A percentile compares a stretch with the other conserved stretches of the same genome.
phyloP scores from a whole-genome alignment of 1,139 yeast genomes.

The Pichia sp. region DNA sequence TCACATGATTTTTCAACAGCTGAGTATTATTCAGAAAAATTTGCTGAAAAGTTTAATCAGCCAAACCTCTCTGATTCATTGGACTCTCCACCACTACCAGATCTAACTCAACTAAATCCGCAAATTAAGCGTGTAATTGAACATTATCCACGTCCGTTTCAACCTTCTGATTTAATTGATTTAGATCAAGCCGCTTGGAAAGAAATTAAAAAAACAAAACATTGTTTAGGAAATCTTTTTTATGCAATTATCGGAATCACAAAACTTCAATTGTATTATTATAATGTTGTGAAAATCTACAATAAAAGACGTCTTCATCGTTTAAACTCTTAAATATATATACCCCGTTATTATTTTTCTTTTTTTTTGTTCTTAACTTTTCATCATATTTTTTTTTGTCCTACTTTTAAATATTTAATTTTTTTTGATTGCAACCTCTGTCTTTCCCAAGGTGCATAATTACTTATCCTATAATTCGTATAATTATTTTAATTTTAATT shows the following conservation, averaged over 20 bases:
- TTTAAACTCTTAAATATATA: background rate
- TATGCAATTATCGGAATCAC: conserved; percentile 55
- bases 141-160: conserved; percentile 28
- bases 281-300: conserved; percentile 44
- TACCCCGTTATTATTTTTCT: background rate
- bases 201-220: conserved; percentile 34
- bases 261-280: conserved; percentile 41
- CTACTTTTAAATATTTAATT: no score
- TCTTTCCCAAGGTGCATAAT: no score
- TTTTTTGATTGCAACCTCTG: no score
- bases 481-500: no score
- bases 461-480: no score
- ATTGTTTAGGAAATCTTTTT: conserved; percentile 35
- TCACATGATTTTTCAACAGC: background rate
- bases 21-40: conserved; percentile 1
- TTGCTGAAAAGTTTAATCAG: conserved; percentile 12
- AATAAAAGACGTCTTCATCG: conserved; percentile 24
- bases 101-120: conserved; percentile 18
- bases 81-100: conserved; percentile 24
- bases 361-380: background rate
- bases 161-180: conserved; percentile 28
- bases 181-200: conserved; percentile 42
- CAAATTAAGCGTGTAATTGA: conserved; percentile 21
- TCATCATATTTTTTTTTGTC: no score
- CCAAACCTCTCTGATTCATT: conserved; percentile 14